phyloP scores from a whole-genome alignment of 2,329 filamentous ascomycete species.

The Penicillium sp. region DNA sequence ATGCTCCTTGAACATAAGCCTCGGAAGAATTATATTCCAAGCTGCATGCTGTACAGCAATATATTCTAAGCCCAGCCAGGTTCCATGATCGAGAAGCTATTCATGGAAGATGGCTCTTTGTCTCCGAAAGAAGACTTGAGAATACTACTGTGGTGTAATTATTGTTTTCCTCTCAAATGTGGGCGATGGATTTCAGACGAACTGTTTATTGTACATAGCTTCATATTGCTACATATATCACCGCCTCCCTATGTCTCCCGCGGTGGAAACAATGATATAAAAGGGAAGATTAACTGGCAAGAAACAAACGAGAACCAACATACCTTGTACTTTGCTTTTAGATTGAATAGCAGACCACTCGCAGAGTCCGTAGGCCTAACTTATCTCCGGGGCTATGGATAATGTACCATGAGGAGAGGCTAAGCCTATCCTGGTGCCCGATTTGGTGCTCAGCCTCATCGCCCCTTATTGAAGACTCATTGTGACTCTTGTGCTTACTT shows the following conservation, averaged over 20 bases:
- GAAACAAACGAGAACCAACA: not conserved
- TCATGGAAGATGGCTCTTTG: not conserved
- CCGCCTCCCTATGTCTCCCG: not conserved
- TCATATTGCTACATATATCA: not conserved
- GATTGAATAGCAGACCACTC: not conserved
- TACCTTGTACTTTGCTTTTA: not conserved
- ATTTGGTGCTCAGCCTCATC: constrained; percentile 1
- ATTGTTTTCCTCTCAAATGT: not conserved
- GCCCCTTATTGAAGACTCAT: constrained; percentile 1
- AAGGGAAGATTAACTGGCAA: not conserved
- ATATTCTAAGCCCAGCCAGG: not conserved
- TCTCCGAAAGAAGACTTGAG: not conserved
- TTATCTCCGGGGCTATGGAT: not conserved
- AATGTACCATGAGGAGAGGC: not conserved
- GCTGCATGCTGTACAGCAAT: not conserved
- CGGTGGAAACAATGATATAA: not conserved
- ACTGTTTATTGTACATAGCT: not conserved
- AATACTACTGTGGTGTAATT: not conserved
- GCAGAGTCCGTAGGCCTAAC: no score
- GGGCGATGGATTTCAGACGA: not conserved
- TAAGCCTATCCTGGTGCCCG: constrained; percentile 7
- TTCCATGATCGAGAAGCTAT: not conserved
- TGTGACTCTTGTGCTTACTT: not conserved
- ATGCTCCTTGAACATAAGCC: not conserved
- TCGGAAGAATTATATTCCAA: not conserved